Evolutionary conservation across 768 basidiomycete genomes (phyloP).

Genomic region (Pleurotus sapidus): DNA sequence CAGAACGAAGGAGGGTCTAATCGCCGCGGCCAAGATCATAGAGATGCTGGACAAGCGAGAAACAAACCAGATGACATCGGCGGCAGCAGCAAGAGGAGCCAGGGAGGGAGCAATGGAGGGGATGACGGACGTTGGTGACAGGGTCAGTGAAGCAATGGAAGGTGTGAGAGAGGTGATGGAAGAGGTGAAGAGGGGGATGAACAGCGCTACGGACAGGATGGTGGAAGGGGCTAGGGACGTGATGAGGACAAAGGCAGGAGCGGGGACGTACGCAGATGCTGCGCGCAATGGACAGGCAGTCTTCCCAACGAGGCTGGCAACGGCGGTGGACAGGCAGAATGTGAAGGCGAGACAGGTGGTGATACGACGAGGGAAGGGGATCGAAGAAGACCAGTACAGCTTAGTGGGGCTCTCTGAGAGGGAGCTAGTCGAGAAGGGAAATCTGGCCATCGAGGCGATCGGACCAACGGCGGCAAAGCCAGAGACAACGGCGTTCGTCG

Average conservation of each 20-base stretch:
- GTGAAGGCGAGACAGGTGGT: neutral
- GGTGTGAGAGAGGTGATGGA: neutral
- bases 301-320: neutral
- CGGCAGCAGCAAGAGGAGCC: no score
- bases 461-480: neutral
- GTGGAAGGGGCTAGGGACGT: neutral
- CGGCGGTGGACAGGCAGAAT: neutral
- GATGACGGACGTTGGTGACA: no score
- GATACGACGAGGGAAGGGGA: neutral
- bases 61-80: no score
- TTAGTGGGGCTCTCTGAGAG: neutral
- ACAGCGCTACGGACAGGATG: neutral
- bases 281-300: neutral
- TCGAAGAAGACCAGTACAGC: neutral
- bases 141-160: no score
- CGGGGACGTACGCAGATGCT: neutral
- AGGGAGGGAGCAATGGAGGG: no score
- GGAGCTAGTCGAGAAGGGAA: conserved; percentile 8
- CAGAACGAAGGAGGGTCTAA: no score
- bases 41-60: no score
- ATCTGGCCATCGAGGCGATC: conserved; percentile 1
- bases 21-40: no score
- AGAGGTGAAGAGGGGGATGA: neutral
- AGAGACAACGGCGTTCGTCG: conserved; percentile 9
- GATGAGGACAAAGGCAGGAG: neutral